phyloP scores from a whole-genome alignment of 2,329 filamentous ascomycete genomes.

The Hymenoscyphus salicellus region DNA sequence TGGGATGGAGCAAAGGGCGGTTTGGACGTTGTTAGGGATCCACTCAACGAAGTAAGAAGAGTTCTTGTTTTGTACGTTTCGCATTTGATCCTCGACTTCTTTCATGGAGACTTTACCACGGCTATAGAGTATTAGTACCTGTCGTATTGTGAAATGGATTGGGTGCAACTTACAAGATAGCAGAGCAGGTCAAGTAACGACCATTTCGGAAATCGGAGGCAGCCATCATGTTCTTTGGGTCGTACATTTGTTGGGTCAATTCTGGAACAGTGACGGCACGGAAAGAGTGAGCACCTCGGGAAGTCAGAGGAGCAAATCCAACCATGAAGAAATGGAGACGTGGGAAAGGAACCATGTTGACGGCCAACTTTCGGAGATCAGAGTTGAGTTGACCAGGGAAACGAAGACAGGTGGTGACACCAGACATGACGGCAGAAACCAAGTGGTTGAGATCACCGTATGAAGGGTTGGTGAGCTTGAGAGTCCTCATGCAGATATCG shows the following conservation, averaged over 20 bases:
- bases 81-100: slow-evolving; percentile 99
- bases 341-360: slow-evolving; percentile 99
- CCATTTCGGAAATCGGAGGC: slow-evolving; percentile 99
- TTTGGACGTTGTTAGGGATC: slow-evolving; percentile 99
- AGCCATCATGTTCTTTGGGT: slow-evolving; percentile 99
- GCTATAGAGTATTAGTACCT: slow-evolving; percentile 48
- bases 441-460: slow-evolving; percentile 99
- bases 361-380: slow-evolving; percentile 97
- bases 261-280: slow-evolving; percentile 95
- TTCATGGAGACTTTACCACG: slow-evolving; percentile 99
- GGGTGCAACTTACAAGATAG: slow-evolving; percentile 66
- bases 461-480: slow-evolving; percentile 97
- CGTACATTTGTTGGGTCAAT: slow-evolving; percentile 99
- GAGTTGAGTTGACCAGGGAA: slow-evolving; percentile 99
- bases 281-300: slow-evolving; percentile 88
- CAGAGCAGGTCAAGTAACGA: slow-evolving; percentile 98
- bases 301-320: slow-evolving; percentile 97
- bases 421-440: slow-evolving; percentile 99
- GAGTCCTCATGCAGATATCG: slow-evolving; percentile 99
- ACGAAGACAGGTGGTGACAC: slow-evolving; percentile 95
- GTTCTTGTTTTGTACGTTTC: slow-evolving; percentile 99
- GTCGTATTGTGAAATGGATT: neutral
- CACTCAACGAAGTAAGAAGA: slow-evolving; percentile 99
- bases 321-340: slow-evolving; percentile 99
- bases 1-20: slow-evolving; percentile 96